Conservation (phyloP, 495 filamentous ascomycete species). For the Neurospora hispaniola region DNA sequence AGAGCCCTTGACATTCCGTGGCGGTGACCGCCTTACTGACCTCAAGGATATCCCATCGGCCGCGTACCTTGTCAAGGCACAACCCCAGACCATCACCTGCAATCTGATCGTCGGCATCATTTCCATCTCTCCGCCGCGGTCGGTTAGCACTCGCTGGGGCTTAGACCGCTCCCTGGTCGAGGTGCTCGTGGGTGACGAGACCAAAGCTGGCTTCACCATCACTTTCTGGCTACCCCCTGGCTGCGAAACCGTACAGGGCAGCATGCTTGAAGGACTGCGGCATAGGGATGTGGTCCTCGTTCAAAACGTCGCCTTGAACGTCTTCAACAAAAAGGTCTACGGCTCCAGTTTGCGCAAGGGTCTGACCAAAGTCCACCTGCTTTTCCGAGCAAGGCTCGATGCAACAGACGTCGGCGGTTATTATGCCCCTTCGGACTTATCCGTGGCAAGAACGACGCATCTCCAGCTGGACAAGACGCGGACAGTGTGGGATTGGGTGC, state of each 20-base stretch:
- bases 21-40: slow-evolving; percentile 40
- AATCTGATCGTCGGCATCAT: slow-evolving; percentile 73
- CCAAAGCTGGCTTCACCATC: slow-evolving; percentile 66
- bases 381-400: slow-evolving; percentile 42
- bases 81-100: slow-evolving; percentile 67
- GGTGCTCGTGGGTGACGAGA: slow-evolving; percentile 78
- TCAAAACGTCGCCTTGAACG: slow-evolving; percentile 63
- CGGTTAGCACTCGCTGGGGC: slow-evolving; percentile 41
- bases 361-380: slow-evolving; percentile 59
- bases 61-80: slow-evolving; percentile 53
- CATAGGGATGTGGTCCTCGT: slow-evolving; percentile 65
- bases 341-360: slow-evolving; percentile 62
- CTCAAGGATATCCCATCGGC: slow-evolving; percentile 63
- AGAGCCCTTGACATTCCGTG: slow-evolving; percentile 12
- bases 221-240: slow-evolving; percentile 64
- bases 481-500: slow-evolving; percentile 64
- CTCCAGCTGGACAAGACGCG: slow-evolving; percentile 51
- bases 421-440: slow-evolving; percentile 29
- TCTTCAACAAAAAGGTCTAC: slow-evolving; percentile 63
- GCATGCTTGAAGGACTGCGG: slow-evolving; percentile 45
- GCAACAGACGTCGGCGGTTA: slow-evolving; percentile 31
- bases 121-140: slow-evolving; percentile 53
- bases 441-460: slow-evolving; percentile 22
- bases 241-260: slow-evolving; percentile 14
- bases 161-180: slow-evolving; percentile 57